Conservation (phyloP, 176 grass and related monocot genomes). For the Luzula sylvatica region DNA sequence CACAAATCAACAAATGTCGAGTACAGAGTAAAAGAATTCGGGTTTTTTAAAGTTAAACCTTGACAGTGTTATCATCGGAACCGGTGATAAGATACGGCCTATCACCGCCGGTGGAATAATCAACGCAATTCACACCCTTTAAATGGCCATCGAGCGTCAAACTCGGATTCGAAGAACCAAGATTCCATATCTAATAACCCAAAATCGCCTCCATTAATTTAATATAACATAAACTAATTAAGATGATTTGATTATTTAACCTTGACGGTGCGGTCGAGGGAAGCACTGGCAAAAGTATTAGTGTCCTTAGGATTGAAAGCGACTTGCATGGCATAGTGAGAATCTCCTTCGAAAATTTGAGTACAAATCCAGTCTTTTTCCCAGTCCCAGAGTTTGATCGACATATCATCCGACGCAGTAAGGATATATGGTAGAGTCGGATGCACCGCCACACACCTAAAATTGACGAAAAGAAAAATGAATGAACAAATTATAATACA, state of each 20-base stretch:
- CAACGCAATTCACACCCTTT: slow-evolving; percentile 97
- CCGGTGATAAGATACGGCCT: slow-evolving; percentile 97
- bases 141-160: slow-evolving; percentile 94
- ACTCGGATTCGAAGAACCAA: slow-evolving; percentile 94
- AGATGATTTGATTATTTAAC: slow-evolving; percentile 14
- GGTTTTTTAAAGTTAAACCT: slow-evolving; percentile 49
- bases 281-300: slow-evolving; percentile 97
- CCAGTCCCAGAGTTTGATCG: slow-evolving; percentile 99
- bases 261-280: slow-evolving; percentile 95
- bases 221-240: too few relatives aligned
- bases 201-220: too few relatives aligned
- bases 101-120: slow-evolving; percentile 97
- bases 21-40: slow-evolving; percentile 1
- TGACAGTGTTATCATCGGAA: slow-evolving; percentile 96
- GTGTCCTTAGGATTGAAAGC: slow-evolving; percentile 97
- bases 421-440: slow-evolving; percentile 91
- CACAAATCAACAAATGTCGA: neutral
- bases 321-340: slow-evolving; percentile 99
- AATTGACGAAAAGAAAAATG: neutral
- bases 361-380: slow-evolving; percentile 97
- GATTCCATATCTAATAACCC: slow-evolving; percentile 83
- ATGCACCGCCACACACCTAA: slow-evolving; percentile 94
- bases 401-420: slow-evolving; percentile 98
- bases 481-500: too few relatives aligned
- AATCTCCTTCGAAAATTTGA: slow-evolving; percentile 99